Percentiles rank a stretch among this genome's conserved stretches.
Conservation (phyloP, 495 filamentous ascomycete genomes). For the Daldinia childiae region DNA sequence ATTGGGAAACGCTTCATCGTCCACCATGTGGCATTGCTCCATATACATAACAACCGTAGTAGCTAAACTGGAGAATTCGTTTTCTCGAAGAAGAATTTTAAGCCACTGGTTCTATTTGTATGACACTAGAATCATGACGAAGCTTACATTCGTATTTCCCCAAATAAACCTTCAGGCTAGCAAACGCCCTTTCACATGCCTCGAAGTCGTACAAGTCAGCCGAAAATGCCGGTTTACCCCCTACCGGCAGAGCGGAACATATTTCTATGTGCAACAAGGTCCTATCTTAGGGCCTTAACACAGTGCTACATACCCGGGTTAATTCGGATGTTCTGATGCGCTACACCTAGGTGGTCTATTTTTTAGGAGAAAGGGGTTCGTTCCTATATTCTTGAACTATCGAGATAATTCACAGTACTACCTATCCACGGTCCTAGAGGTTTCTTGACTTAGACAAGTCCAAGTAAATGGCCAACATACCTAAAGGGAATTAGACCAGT, state of each 20-base stretch:
- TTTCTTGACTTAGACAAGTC: background rate
- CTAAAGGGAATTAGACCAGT: background rate
- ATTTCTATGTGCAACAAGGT: background rate
- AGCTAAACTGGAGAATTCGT: background rate
- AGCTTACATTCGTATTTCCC: background rate
- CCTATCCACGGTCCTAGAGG: background rate
- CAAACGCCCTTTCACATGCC: background rate
- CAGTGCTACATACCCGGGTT: background rate
- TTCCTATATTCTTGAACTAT: background rate
- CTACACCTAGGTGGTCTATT: background rate
- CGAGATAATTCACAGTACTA: background rate
- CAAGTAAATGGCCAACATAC: background rate
- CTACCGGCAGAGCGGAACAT: background rate
- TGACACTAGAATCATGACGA: background rate
- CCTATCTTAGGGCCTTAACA: background rate
- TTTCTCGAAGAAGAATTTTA: background rate
- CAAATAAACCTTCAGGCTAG: background rate
- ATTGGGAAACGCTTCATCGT: background rate
- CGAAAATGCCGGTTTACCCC: background rate
- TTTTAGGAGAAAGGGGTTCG: background rate
- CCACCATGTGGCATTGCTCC: slow-evolving; percentile 6
- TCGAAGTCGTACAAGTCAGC: background rate
- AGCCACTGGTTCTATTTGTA: slow-evolving; percentile 7
- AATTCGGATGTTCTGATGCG: background rate
- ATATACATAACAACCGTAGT: slow-evolving; percentile 1